Evolutionary conservation across 2,329 filamentous ascomycete genomes (phyloP), one percentile per base, ranked within the genome.

Genomic region (Ceratocystis albifundus): DNA sequence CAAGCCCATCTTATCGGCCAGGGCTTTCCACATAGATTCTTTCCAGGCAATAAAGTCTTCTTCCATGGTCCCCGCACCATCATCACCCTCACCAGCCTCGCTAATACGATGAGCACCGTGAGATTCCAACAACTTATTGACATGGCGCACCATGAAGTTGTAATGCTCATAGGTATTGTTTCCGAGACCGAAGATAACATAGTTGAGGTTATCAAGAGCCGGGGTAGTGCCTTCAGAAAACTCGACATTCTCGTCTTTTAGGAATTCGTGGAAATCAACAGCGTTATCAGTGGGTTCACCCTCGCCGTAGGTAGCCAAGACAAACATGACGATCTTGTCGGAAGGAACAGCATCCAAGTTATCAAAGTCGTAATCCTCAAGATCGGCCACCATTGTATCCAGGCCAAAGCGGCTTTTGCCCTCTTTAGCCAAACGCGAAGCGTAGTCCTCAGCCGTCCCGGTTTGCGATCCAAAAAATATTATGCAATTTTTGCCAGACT

Each of bases 161-260:
- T 96, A 99, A 80, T 99, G 94, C 75, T 99, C 94, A 75, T 99
- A 99, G 32, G 94, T 97, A 80, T 97, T 99, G 82, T 99, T 99
- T 71, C 94, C 94, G 48, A 99, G 85, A 73, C 94, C 94, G 73
- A 99, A 99, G 67, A 91, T 84, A 73, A 99, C 91, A 74, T 92
- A 99, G 76, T 92, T 93, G 74, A 99, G 83, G 72, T 90, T 92
- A 64, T 79, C 81, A 65, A 99, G 84, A 62, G 93, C 84, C 69
- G 87, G 83, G 25, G 93, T 88, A 59, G 76, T 77, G 71, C 86
- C 84, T 73, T 91, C 84, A 71, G 88, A 89, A 77, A 97, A 97
- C 71, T 84, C 78, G 67, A 88, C 80, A 66, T 94, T 90, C 20
- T 97, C 92, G 70, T 83, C 84, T 62, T 84, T 89, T 73, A 97